These are phyloP conservation scores for Tetrapisispora taiwanensis DNA, from an alignment of 805 yeast genomes.

Conservation along the genomic window DNA sequence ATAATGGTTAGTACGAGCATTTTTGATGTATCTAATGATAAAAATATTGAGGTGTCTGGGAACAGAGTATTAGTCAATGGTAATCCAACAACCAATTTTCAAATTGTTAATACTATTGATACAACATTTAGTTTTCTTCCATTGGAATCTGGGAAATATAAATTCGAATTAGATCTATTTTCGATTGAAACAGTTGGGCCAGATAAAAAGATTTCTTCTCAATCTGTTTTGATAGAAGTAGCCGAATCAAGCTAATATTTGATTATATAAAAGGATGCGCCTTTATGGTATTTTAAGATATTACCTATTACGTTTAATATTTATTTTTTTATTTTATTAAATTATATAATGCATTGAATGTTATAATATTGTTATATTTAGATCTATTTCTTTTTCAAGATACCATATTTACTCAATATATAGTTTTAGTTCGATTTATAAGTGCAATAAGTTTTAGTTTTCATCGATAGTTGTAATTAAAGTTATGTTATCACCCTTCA, in stretches of 20 bases:
- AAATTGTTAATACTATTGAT: constrained; percentile 35
- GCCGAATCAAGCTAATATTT: too few relatives aligned
- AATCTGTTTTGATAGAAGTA: constrained; percentile 3
- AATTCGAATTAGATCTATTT: constrained; percentile 46
- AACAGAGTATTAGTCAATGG: constrained; percentile 65
- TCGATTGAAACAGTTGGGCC: constrained; percentile 1
- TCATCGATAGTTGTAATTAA: constrained; percentile 39
- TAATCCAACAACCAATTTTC: constrained; percentile 39
- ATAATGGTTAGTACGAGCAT: constrained; percentile 11
- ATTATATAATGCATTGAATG: neutral
- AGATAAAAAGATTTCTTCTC: neutral
- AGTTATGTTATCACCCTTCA: constrained; percentile 92
- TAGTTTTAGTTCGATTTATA: too few relatives aligned
- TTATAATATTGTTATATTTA: neutral
- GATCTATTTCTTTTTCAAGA: too few relatives aligned
- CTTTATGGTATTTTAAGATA: too few relatives aligned
- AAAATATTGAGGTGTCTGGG: constrained; percentile 30
- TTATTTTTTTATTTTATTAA: too few relatives aligned
- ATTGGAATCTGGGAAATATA: constrained; percentile 70
- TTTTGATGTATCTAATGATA: constrained; percentile 20
- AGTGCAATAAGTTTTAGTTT: neutral
- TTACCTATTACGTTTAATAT: too few relatives aligned
- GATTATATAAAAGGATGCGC: too few relatives aligned
- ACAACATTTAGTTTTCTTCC: constrained; percentile 42
- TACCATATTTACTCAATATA: too few relatives aligned